A percentile compares a stretch with the other conserved stretches of the same genome.
Conservation (phyloP, 306 rosid species). For the Dryas drummondii region DNA sequence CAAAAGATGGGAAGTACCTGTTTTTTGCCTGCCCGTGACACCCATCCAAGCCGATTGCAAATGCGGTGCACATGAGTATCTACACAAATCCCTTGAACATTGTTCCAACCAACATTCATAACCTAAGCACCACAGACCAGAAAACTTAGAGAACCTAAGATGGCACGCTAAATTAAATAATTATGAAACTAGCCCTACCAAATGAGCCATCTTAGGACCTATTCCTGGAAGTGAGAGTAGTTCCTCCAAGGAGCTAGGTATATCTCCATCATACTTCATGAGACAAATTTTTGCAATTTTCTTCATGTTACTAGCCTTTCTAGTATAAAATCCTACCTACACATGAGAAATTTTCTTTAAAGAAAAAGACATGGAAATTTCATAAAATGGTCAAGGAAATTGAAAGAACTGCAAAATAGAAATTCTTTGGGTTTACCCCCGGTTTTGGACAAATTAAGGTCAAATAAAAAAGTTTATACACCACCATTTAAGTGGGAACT, state of each 20-base stretch:
- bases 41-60: constrained; percentile 95
- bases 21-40: constrained; percentile 61
- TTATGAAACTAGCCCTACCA: constrained; percentile 47
- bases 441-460: not conserved
- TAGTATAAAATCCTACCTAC: constrained; percentile 90
- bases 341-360: not conserved
- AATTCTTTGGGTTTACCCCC: not conserved
- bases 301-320: constrained; percentile 82
- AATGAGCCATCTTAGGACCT: constrained; percentile 97
- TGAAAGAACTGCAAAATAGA: constrained; percentile 1
- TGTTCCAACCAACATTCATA: constrained; percentile 91
- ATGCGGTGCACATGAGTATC: constrained; percentile 96
- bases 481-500: constrained; percentile 5
- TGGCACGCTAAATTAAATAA: constrained; percentile 21
- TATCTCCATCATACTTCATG: constrained; percentile 73
- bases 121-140: constrained; percentile 49
- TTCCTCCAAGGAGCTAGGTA: constrained; percentile 78
- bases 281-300: constrained; percentile 86
- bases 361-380: constrained; percentile 8
- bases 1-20: constrained; percentile 48
- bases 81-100: constrained; percentile 93
- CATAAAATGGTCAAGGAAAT: constrained; percentile 10
- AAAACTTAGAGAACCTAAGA: constrained; percentile 22
- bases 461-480: constrained; percentile 9
- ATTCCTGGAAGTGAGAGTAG: constrained; percentile 91